Conservation (phyloP, 306 rosid genomes). For the Inga oerstediana region DNA sequence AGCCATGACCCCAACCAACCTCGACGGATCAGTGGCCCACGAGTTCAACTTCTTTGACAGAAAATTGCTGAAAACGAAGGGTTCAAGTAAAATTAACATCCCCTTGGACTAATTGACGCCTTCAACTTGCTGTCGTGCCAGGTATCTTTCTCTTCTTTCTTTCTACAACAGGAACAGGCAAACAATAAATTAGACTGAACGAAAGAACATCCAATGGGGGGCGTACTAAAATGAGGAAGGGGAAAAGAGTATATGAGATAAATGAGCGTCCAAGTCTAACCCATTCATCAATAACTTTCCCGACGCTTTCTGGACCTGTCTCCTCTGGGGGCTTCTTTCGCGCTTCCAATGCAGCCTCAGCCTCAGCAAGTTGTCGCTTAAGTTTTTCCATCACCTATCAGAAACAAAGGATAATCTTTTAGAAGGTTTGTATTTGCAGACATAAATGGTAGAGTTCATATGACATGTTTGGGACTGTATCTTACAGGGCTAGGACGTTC, state of each 20-base stretch:
- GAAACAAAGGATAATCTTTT: background rate
- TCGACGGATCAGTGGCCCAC: slow-evolving; percentile 33
- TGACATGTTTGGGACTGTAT: background rate
- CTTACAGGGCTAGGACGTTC: slow-evolving; percentile 76
- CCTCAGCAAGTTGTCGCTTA: slow-evolving; percentile 81
- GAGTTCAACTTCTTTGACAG: slow-evolving; percentile 27
- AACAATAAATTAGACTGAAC: slow-evolving; percentile 12
- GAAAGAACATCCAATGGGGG: slow-evolving; percentile 17
- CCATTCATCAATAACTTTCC: slow-evolving; percentile 98
- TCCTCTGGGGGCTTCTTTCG: slow-evolving; percentile 85
- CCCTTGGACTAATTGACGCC: slow-evolving; percentile 59
- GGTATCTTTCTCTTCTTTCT: slow-evolving; percentile 97
- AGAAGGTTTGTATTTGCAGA: background rate
- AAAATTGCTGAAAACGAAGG: slow-evolving; percentile 37
- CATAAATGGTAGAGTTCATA: slow-evolving; percentile 5
- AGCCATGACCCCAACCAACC: background rate
- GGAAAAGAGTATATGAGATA: background rate
- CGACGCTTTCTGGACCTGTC: slow-evolving; percentile 69
- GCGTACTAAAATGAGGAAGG: background rate
- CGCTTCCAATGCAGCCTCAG: slow-evolving; percentile 82
- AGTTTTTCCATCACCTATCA: slow-evolving; percentile 83
- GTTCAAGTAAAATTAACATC: slow-evolving; percentile 23
- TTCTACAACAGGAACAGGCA: slow-evolving; percentile 55
- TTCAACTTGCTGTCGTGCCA: slow-evolving; percentile 88
- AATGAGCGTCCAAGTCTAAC: slow-evolving; percentile 64